phyloP scores from a whole-genome alignment of 331 rosid genomes.

The Rhamnella rubrinervis region DNA sequence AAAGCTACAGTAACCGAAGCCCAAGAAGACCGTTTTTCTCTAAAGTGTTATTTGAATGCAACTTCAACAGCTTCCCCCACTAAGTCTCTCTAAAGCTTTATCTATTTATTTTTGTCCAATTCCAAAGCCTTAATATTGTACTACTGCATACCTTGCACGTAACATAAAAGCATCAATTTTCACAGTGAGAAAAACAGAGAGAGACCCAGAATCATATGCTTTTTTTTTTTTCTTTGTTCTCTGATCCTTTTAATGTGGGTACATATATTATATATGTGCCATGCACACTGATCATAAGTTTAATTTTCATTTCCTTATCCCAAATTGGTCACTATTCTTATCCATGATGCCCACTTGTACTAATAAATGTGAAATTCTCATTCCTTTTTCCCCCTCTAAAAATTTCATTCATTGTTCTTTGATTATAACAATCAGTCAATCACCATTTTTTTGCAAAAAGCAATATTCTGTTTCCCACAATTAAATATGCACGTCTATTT shows the following conservation, averaged over 20 bases:
- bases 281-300: slow-evolving; percentile 7
- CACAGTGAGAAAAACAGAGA: background rate
- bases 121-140: background rate
- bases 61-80: slow-evolving; percentile 30
- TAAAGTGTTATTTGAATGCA: slow-evolving; percentile 17
- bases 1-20: background rate
- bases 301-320: background rate
- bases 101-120: too few species aligned
- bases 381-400: background rate
- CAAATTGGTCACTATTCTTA: slow-evolving; percentile 13
- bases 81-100: slow-evolving; percentile 1
- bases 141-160: slow-evolving; percentile 22
- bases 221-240: background rate
- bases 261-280: background rate
- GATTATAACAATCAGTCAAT: too few species aligned
- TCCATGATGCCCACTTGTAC: slow-evolving; percentile 22
- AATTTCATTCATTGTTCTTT: too few species aligned
- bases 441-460: too few species aligned
- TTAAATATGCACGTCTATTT: too few species aligned
- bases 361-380: background rate
- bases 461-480: too few species aligned
- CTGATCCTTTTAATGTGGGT: too few species aligned
- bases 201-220: slow-evolving; percentile 31
- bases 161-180: slow-evolving; percentile 23
- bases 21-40: slow-evolving; percentile 17